phyloP scores from a whole-genome alignment of 768 basidiomycete genomes.

The Lentinula sp. region DNA sequence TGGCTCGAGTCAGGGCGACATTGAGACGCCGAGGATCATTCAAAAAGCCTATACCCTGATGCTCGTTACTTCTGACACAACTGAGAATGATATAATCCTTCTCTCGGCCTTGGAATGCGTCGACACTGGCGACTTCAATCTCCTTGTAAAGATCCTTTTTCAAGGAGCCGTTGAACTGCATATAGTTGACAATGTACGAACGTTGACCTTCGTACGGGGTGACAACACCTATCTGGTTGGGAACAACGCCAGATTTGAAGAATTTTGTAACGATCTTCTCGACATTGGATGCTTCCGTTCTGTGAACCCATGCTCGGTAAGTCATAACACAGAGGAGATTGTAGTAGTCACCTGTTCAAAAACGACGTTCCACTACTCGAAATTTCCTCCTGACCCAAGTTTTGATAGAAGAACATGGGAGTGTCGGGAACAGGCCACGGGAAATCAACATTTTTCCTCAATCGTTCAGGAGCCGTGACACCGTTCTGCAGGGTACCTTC shows the following conservation, averaged over 20 bases:
- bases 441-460: constrained; percentile 98
- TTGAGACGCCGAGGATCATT: constrained; percentile 96
- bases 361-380: constrained; percentile 98
- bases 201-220: constrained; percentile 99
- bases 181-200: constrained; percentile 97
- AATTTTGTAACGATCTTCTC: constrained; percentile 99
- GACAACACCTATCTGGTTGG: constrained; percentile 94
- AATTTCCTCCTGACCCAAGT: constrained; percentile 97
- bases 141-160: constrained; percentile 99
- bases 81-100: constrained; percentile 99
- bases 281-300: constrained; percentile 97
- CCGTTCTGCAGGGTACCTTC: constrained; percentile 98
- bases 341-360: constrained; percentile 66
- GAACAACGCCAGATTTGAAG: constrained; percentile 98
- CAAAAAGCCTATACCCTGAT: constrained; percentile 98
- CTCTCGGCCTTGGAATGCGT: constrained; percentile 98
- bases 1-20: constrained; percentile 94
- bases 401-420: constrained; percentile 99
- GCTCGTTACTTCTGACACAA: constrained; percentile 97
- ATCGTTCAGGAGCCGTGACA: constrained; percentile 94
- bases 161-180: constrained; percentile 99
- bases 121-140: constrained; percentile 97
- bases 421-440: constrained; percentile 97
- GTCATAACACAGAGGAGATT: constrained; percentile 5
- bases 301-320: constrained; percentile 20